These are phyloP conservation scores for Sporothrix globosa DNA, from an alignment of 2,329 filamentous ascomycete species.

Conservation along the genomic window DNA sequence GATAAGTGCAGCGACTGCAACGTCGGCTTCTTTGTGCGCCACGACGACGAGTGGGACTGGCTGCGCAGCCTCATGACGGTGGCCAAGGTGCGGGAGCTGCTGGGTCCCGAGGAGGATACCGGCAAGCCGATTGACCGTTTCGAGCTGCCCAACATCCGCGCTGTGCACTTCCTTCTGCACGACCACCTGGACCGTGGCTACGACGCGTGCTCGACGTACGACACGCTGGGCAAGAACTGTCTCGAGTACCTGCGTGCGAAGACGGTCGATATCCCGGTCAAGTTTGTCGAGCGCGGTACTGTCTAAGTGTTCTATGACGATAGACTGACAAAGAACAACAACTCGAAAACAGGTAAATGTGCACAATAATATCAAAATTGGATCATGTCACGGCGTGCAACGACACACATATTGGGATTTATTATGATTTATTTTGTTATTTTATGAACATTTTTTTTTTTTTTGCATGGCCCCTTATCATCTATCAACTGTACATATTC, in stretches of 20 bases:
- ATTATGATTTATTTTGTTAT: background rate
- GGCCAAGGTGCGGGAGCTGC: conserved; percentile 34
- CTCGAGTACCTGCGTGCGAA: conserved; percentile 51
- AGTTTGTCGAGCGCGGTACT: conserved; percentile 48
- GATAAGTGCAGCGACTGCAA: conserved; percentile 48
- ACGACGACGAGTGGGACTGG: conserved; percentile 48
- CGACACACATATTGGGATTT: background rate
- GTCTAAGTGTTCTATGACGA: conserved; percentile 36
- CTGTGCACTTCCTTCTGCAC: conserved; percentile 48
- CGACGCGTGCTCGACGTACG: conserved; percentile 49
- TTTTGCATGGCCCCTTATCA: background rate
- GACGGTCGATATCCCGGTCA: conserved; percentile 50
- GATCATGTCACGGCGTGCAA: background rate
- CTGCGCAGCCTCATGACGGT: conserved; percentile 45
- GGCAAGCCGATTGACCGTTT: conserved; percentile 36
- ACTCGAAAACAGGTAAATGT: background rate
- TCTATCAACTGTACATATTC: background rate
- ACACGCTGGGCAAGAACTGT: conserved; percentile 52
- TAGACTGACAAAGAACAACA: background rate
- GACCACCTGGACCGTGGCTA: conserved; percentile 52
- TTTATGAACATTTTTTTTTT: conserved; percentile 8
- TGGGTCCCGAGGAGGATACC: conserved; percentile 36
- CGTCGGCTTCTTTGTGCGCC: conserved; percentile 48
- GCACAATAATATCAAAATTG: background rate
- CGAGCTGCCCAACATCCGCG: conserved; percentile 34